Percentiles rank a stretch among this genome's conserved stretches.
These are phyloP conservation scores for Fusarium nodosum DNA, from an alignment of 2,329 filamentous ascomycete genomes.

Conservation along the genomic window DNA sequence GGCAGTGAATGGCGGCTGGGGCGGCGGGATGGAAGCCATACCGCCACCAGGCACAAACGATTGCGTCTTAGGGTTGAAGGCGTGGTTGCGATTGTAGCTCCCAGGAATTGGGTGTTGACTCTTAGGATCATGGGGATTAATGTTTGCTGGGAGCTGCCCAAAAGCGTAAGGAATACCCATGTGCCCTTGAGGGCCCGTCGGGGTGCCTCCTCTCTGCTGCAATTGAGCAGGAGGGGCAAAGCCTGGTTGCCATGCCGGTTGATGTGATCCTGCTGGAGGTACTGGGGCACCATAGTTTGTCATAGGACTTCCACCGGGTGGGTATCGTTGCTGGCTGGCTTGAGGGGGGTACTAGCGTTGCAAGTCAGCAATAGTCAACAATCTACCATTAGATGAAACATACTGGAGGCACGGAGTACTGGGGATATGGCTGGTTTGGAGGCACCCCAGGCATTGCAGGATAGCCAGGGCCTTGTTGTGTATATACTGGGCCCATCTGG, in stretches of 20 bases:
- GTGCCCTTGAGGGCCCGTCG: constrained; percentile 51
- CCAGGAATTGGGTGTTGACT: constrained; percentile 87
- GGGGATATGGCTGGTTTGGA: constrained; percentile 59
- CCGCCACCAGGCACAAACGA: constrained; percentile 81
- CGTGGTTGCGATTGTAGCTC: constrained; percentile 81
- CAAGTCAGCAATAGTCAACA: constrained; percentile 26
- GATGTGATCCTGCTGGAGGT: constrained; percentile 49
- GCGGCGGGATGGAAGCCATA: constrained; percentile 63
- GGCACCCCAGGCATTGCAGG: constrained; percentile 60
- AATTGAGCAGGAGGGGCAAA: constrained; percentile 53
- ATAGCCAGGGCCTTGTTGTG: constrained; percentile 60
- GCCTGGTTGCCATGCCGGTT: constrained; percentile 57
- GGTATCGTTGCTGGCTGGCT: constrained; percentile 52
- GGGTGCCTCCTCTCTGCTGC: constrained; percentile 50
- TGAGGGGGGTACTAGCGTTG: constrained; percentile 51
- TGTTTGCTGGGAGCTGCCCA: constrained; percentile 80
- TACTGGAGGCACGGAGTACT: constrained; percentile 64
- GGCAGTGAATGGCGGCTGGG: constrained; percentile 63
- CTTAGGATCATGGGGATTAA: constrained; percentile 78
- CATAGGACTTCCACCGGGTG: constrained; percentile 54
- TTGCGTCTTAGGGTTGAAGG: constrained; percentile 95
- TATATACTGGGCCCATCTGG: constrained; percentile 63
- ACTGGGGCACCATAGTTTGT: constrained; percentile 55
- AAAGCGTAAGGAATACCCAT: constrained; percentile 75
- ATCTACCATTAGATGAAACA: constrained; percentile 48